Percentiles rank a stretch among this genome's conserved stretches.
These are phyloP conservation scores for Kluyveromyces aestuarii DNA, from an alignment of 805 yeast species.

Conservation along the genomic window DNA sequence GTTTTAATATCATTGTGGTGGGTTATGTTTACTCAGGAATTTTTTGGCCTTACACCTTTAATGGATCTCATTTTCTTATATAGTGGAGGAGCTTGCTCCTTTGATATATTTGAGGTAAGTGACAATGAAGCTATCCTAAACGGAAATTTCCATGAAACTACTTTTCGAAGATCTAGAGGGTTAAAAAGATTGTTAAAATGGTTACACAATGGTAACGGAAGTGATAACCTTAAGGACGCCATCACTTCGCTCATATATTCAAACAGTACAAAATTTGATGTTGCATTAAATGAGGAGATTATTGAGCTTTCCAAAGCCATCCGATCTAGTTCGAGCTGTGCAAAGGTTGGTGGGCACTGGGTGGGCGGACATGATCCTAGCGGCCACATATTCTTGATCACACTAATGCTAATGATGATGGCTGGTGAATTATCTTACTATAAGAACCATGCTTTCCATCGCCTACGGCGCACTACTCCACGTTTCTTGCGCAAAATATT, in stretches of 20 bases:
- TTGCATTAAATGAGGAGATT: background rate
- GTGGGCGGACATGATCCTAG: conserved; percentile 91
- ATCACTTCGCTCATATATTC: background rate
- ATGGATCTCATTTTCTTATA: conserved; percentile 76
- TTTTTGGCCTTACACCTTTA: conserved; percentile 69
- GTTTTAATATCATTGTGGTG: conserved; percentile 64
- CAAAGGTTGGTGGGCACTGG: conserved; percentile 61
- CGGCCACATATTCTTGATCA: conserved; percentile 79
- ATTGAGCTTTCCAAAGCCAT: background rate
- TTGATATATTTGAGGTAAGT: conserved; percentile 16
- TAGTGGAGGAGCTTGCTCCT: conserved; percentile 74
- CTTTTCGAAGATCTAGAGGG: conserved; percentile 10
- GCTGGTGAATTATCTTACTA: conserved; percentile 43
- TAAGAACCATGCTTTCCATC: background rate
- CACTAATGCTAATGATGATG: conserved; percentile 36
- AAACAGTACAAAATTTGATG: background rate
- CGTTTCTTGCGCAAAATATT: background rate
- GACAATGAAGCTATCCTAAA: conserved; percentile 6
- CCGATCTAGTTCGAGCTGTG: conserved; percentile 30
- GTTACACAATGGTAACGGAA: conserved; percentile 5
- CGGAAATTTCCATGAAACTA: conserved; percentile 14
- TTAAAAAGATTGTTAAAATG: conserved; percentile 9
- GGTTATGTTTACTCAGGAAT: conserved; percentile 65
- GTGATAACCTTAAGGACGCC: conserved; percentile 6
- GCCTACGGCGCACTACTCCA: background rate